A percentile compares a stretch with the other conserved stretches of the same genome.
phyloP scores from a whole-genome alignment of 805 yeast genomes.

The Suhomyces pyralidae region DNA sequence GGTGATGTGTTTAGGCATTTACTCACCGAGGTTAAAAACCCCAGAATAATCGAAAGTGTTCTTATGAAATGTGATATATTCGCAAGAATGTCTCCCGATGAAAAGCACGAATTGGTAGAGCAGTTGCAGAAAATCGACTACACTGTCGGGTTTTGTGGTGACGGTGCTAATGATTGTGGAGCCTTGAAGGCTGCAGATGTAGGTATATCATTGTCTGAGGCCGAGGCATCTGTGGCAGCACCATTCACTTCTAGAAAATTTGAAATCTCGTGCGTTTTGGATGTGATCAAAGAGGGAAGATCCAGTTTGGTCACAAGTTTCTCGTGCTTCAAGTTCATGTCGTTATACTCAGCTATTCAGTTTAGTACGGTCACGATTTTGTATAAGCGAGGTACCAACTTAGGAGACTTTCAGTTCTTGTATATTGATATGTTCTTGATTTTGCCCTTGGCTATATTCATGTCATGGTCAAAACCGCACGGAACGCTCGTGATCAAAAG shows the following conservation, averaged over 20 bases:
- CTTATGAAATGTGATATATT: slow-evolving; percentile 72
- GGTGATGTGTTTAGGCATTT: slow-evolving; percentile 88
- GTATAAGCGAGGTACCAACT: slow-evolving; percentile 83
- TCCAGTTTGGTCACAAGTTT: slow-evolving; percentile 93
- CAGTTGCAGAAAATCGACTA: slow-evolving; percentile 81
- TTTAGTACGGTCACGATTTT: slow-evolving; percentile 82
- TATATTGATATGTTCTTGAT: slow-evolving; percentile 90
- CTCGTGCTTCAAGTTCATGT: slow-evolving; percentile 97
- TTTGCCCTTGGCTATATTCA: slow-evolving; percentile 90
- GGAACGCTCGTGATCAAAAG: slow-evolving; percentile 59
- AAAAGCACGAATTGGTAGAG: slow-evolving; percentile 91
- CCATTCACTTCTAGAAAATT: slow-evolving; percentile 91
- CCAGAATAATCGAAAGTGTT: slow-evolving; percentile 47
- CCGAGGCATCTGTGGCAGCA: slow-evolving; percentile 98
- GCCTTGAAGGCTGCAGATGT: slow-evolving; percentile 97
- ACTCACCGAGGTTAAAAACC: slow-evolving; percentile 51
- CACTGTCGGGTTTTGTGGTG: slow-evolving; percentile 97
- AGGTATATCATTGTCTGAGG: slow-evolving; percentile 93
- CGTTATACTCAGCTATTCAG: slow-evolving; percentile 94
- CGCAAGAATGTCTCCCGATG: slow-evolving; percentile 99
- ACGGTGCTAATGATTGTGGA: slow-evolving; percentile 99
- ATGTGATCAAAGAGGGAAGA: slow-evolving; percentile 90
- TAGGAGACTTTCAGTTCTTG: slow-evolving; percentile 95
- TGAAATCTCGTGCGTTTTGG: slow-evolving; percentile 89
- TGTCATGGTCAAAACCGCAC: slow-evolving; percentile 95